A percentile compares a stretch with the other conserved stretches of the same genome.
Conservation (phyloP, 768 basidiomycete species). For the Phanerodontia chrysosporium region DNA sequence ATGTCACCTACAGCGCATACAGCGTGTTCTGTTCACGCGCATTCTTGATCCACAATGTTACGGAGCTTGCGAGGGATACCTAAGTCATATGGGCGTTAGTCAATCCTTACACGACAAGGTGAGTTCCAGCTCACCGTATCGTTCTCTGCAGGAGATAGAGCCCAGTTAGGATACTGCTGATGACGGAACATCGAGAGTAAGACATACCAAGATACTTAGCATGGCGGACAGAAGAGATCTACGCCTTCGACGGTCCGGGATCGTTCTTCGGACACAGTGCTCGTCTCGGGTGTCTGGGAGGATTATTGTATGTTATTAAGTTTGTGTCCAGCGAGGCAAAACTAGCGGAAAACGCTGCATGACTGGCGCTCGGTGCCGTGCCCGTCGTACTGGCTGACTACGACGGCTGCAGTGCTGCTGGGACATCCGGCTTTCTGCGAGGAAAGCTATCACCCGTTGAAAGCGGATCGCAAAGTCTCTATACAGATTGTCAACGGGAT, state of each 20-base stretch:
- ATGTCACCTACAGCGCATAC: background rate
- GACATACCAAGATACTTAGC: conserved; percentile 17
- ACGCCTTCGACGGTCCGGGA: conserved; percentile 14
- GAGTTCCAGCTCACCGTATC: no score
- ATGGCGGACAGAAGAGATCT: conserved; percentile 17
- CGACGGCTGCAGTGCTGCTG: background rate
- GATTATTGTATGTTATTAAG: background rate
- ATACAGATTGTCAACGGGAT: background rate
- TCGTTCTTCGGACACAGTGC: conserved; percentile 6
- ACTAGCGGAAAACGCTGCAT: background rate
- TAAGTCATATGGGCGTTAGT: background rate
- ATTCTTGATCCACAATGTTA: background rate
- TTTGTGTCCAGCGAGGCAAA: background rate
- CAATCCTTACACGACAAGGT: no score
- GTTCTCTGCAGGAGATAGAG: no score
- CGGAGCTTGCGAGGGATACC: background rate
- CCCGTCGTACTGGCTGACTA: background rate
- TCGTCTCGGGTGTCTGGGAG: background rate
- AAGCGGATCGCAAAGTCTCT: background rate
- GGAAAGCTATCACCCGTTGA: background rate
- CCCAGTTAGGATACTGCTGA: no score
- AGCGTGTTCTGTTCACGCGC: conserved; percentile 15
- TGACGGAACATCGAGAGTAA: background rate
- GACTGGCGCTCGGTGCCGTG: background rate
- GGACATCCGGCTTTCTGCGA: background rate